phyloP scores from a whole-genome alignment of 306 rosid species.

The Canavalia ensiformis region DNA sequence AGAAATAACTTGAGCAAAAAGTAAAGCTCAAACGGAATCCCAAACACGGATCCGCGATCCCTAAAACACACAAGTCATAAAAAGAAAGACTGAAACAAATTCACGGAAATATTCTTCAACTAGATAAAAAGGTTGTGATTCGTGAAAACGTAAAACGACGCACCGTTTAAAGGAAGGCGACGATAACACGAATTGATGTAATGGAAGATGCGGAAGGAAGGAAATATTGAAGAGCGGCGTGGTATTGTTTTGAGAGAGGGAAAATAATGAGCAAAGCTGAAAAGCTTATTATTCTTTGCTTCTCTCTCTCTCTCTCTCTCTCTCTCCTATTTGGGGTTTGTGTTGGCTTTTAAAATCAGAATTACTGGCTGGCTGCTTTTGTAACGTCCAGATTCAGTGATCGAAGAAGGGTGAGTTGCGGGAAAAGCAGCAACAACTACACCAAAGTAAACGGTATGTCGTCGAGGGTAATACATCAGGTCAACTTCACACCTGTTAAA shows the following conservation, averaged over 20 bases:
- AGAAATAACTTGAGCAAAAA: conserved; percentile 44
- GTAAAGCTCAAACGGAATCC: conserved; percentile 33
- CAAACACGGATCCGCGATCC: conserved; percentile 52
- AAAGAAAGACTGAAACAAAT: background rate
- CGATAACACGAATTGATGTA: background rate
- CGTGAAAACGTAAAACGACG: conserved; percentile 35
- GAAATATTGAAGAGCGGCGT: conserved; percentile 33
- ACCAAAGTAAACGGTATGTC: conserved; percentile 53
- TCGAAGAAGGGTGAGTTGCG: conserved; percentile 49
- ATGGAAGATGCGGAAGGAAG: too few relatives aligned
- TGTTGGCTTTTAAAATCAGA: conserved; percentile 2
- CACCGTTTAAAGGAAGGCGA: conserved; percentile 39
- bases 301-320: background rate
- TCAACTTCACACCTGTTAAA: conserved; percentile 29
- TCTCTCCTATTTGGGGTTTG: background rate
- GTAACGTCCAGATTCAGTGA: conserved; percentile 61
- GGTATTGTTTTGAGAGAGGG: conserved; percentile 31
- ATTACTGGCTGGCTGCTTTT: background rate
- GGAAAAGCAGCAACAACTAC: conserved; percentile 43
- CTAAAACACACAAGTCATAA: conserved; percentile 2
- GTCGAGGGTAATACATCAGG: conserved; percentile 22
- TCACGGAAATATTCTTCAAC: background rate
- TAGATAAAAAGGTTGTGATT: conserved; percentile 22
- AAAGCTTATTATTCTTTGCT: background rate
- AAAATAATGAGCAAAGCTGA: background rate